These are phyloP conservation scores for Cyclostephanos tholiformis DNA, from an alignment of 108 stramenopile species.

Conservation along the genomic window DNA sequence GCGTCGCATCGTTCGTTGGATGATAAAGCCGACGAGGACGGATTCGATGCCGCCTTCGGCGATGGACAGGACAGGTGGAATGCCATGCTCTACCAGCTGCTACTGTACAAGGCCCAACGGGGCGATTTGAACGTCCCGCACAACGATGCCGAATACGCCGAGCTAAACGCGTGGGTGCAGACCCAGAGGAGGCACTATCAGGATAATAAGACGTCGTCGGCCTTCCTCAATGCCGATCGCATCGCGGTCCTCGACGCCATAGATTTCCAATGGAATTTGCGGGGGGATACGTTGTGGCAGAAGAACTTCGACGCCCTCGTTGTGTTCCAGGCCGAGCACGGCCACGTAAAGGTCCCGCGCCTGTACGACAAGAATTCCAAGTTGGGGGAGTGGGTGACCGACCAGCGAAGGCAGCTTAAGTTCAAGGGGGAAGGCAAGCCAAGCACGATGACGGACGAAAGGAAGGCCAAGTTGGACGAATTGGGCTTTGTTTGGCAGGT, in stretches of 20 bases:
- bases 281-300: conserved; percentile 56
- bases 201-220: conserved; percentile 14
- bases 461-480: conserved; percentile 58
- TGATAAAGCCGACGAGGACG: no score
- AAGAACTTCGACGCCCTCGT: conserved; percentile 55
- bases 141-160: conserved; percentile 9
- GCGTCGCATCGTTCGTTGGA: no score
- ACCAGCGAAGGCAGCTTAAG: conserved; percentile 68
- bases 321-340: conserved; percentile 59
- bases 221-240: conserved; percentile 41
- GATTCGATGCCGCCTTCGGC: no score
- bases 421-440: conserved; percentile 48
- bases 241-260: conserved; percentile 44
- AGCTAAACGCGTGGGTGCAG: conserved; percentile 50
- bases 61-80: conserved; percentile 36
- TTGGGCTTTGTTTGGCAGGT: conserved; percentile 80
- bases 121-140: conserved; percentile 41
- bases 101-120: conserved; percentile 40
- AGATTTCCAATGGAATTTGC: conserved; percentile 41
- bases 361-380: conserved; percentile 54
- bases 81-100: conserved; percentile 43
- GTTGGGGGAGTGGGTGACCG: conserved; percentile 69
- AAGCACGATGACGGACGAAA: conserved; percentile 60
- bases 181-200: conserved; percentile 59
- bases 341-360: conserved; percentile 68